Evolutionary conservation across 2,329 filamentous ascomycete species (phyloP).

Genomic region (Neodidymelliopsis sp.): DNA sequence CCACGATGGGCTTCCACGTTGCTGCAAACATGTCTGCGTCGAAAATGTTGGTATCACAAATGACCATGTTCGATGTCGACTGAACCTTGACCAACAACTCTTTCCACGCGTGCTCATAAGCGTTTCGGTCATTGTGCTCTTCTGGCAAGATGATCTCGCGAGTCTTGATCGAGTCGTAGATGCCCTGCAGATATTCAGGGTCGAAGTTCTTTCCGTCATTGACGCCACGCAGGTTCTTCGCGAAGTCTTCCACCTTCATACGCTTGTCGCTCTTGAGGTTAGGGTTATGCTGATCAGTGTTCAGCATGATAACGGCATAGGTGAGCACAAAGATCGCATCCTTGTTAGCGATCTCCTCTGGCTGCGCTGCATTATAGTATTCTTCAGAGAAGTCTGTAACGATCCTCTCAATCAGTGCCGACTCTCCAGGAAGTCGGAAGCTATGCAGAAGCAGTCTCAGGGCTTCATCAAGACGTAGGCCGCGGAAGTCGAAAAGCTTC

Average conservation of each 20-base stretch:
- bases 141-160: slow-evolving; percentile 97
- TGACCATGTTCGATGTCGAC: slow-evolving; percentile 73
- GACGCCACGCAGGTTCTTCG: slow-evolving; percentile 86
- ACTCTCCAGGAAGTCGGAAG: slow-evolving; percentile 93
- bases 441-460: slow-evolving; percentile 85
- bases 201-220: slow-evolving; percentile 88
- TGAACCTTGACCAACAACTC: slow-evolving; percentile 88
- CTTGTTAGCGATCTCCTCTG: slow-evolving; percentile 79
- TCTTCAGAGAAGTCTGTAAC: slow-evolving; percentile 86
- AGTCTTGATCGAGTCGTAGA: slow-evolving; percentile 88
- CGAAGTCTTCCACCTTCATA: slow-evolving; percentile 85
- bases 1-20: slow-evolving; percentile 94
- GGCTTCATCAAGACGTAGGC: slow-evolving; percentile 88
- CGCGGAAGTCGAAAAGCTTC: slow-evolving; percentile 84
- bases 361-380: slow-evolving; percentile 75
- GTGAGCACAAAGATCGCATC: slow-evolving; percentile 90
- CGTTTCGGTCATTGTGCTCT: slow-evolving; percentile 95
- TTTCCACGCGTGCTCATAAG: slow-evolving; percentile 97
- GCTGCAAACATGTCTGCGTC: slow-evolving; percentile 98
- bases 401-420: slow-evolving; percentile 90
- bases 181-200: slow-evolving; percentile 80
- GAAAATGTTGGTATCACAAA: slow-evolving; percentile 92
- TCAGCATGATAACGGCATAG: slow-evolving; percentile 97
- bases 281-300: slow-evolving; percentile 95
- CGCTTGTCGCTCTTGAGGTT: slow-evolving; percentile 81